These are phyloP conservation scores for Leccinum longicurvipes DNA, from an alignment of 768 basidiomycete genomes.

Conservation along the genomic window DNA sequence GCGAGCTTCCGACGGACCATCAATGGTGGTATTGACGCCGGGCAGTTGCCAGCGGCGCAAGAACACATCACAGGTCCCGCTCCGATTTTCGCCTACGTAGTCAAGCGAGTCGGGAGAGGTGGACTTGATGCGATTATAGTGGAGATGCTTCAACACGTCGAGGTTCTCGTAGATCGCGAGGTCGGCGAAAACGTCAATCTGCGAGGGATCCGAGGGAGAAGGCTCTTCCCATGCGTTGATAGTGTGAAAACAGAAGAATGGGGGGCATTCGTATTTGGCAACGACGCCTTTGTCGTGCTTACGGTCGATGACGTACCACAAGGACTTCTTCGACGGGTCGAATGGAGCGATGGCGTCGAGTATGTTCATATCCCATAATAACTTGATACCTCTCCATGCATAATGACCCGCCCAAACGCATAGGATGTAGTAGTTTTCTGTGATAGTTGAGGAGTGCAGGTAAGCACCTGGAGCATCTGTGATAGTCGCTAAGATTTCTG, in stretches of 20 bases:
- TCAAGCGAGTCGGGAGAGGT: constrained; percentile 24
- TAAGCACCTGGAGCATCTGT: constrained; percentile 39
- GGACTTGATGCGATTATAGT: constrained; percentile 29
- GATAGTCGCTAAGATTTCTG: constrained; percentile 35
- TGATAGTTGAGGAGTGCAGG: constrained; percentile 37
- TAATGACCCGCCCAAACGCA: constrained; percentile 35
- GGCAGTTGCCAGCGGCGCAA: constrained; percentile 33
- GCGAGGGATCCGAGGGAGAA: constrained; percentile 20
- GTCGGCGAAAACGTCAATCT: constrained; percentile 35
- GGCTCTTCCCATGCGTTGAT: constrained; percentile 38
- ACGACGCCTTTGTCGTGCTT: constrained; percentile 34
- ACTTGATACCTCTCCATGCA: constrained; percentile 26
- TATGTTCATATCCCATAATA: constrained; percentile 32
- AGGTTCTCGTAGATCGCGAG: constrained; percentile 34
- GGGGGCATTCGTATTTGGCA: constrained; percentile 34
- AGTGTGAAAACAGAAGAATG: constrained; percentile 40
- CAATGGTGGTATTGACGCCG: constrained; percentile 18
- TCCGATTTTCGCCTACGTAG: constrained; percentile 21
- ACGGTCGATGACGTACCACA: constrained; percentile 40
- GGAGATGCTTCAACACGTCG: constrained; percentile 31
- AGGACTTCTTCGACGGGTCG: constrained; percentile 23
- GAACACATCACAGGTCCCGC: constrained; percentile 16
- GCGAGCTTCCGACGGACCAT: constrained; percentile 10
- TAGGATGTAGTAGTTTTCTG: constrained; percentile 35
- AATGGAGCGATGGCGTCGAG: constrained; percentile 34